Percentiles rank a stretch among this genome's conserved stretches.
Conservation (phyloP, 2,329 filamentous ascomycete genomes). For the Hypoxylon sp. region DNA sequence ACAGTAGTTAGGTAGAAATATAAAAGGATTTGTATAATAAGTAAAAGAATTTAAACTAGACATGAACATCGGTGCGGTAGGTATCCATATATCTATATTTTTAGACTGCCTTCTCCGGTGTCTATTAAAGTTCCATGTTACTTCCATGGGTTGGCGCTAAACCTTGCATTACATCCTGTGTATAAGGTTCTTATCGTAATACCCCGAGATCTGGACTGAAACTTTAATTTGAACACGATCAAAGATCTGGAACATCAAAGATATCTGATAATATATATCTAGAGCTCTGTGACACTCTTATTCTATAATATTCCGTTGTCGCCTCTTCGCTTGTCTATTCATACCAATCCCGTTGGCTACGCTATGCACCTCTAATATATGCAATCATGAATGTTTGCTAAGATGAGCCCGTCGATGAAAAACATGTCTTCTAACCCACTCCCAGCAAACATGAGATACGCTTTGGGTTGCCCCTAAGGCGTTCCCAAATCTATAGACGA, state of each 20-base stretch:
- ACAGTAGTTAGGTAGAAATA: background rate
- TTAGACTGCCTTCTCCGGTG: background rate
- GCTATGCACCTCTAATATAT: conserved; percentile 8
- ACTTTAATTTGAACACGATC: background rate
- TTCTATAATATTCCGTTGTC: too few species aligned
- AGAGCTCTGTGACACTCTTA: background rate
- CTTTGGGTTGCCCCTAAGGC: conserved; percentile 16
- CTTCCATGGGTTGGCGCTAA: background rate
- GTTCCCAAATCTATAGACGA: background rate
- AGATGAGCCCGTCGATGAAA: background rate
- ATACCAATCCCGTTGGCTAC: background rate
- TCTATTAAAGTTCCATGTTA: background rate
- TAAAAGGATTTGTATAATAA: background rate
- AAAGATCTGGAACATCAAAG: background rate
- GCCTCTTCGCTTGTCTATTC: background rate
- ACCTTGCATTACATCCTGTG: background rate
- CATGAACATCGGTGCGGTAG: background rate
- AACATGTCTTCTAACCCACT: background rate
- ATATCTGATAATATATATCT: background rate
- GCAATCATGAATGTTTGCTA: background rate
- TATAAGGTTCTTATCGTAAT: background rate
- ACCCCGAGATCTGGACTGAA: background rate
- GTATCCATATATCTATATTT: background rate
- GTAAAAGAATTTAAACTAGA: background rate
- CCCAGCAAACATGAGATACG: conserved; percentile 26